Percentiles rank a stretch among this genome's conserved stretches.
These are phyloP conservation scores for Candida insectorum DNA, from an alignment of 805 yeast species.

Conservation along the genomic window DNA sequence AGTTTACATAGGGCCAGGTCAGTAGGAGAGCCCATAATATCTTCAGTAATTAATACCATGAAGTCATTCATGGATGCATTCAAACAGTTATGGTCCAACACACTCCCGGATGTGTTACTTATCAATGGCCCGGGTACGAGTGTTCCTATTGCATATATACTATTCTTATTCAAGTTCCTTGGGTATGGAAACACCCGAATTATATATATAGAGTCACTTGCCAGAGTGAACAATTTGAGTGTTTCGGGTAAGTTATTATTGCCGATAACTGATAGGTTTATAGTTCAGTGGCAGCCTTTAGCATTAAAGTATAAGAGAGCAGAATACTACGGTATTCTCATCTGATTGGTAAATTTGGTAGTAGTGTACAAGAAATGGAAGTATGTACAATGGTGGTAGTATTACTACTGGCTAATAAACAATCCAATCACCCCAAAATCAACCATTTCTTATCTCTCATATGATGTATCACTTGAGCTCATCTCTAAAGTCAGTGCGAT, in stretches of 20 bases:
- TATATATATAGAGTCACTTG: conserved; percentile 81
- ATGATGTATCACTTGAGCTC: too few relatives aligned
- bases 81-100: conserved; percentile 23
- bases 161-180: conserved; percentile 48
- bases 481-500: too few relatives aligned
- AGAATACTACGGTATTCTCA: conserved; percentile 76
- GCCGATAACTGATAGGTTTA: conserved; percentile 69
- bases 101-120: conserved; percentile 43
- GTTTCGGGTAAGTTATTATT: conserved; percentile 70
- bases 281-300: conserved; percentile 87
- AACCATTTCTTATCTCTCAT: too few relatives aligned
- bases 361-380: not conserved
- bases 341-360: conserved; percentile 28
- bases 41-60: conserved; percentile 46
- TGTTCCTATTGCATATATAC: conserved; percentile 60
- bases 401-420: too few relatives aligned
- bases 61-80: conserved; percentile 31
- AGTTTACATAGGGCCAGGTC: conserved; percentile 54
- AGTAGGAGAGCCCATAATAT: conserved; percentile 52
- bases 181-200: conserved; percentile 53
- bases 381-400: too few relatives aligned
- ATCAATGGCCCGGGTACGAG: conserved; percentile 84
- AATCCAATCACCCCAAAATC: too few relatives aligned
- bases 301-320: conserved; percentile 50
- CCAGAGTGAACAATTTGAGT: conserved; percentile 74